Conservation (phyloP, 805 yeast genomes). For the Komagataella mondaviorum region DNA sequence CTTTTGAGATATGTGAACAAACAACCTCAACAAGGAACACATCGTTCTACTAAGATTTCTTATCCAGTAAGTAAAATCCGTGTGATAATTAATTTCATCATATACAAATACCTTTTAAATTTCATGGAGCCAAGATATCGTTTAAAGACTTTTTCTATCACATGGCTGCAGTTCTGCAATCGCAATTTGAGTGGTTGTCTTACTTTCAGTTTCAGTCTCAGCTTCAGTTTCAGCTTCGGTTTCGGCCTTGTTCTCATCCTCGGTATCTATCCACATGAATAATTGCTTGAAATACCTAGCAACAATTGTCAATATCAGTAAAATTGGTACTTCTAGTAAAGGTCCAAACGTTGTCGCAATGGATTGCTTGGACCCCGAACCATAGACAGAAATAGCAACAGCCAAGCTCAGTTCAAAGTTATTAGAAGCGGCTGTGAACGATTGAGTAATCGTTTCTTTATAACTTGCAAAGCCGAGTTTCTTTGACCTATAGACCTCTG, state of each 20-base stretch:
- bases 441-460: slow-evolving; percentile 29
- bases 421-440: slow-evolving; percentile 45
- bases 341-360: slow-evolving; percentile 52
- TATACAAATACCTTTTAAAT: too few species aligned
- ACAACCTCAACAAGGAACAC: too few species aligned
- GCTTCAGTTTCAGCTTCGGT: not conserved
- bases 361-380: slow-evolving; percentile 35
- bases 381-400: slow-evolving; percentile 37
- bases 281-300: slow-evolving; percentile 8
- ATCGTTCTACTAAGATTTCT: too few species aligned
- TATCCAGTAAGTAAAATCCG: too few species aligned
- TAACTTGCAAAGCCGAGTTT: slow-evolving; percentile 25
- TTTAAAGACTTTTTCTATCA: too few species aligned
- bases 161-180: not conserved
- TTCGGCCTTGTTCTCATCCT: not conserved
- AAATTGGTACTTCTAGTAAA: slow-evolving; percentile 41
- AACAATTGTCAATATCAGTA: slow-evolving; percentile 22
- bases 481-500: slow-evolving; percentile 11
- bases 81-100: too few species aligned
- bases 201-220: not conserved
- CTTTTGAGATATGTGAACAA: too few species aligned
- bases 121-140: too few species aligned
- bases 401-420: slow-evolving; percentile 46
- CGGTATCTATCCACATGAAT: not conserved
- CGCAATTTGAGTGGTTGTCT: not conserved